Conservation (phyloP, 352 stramenopile genomes). For the Phytophthora cryptogea region DNA sequence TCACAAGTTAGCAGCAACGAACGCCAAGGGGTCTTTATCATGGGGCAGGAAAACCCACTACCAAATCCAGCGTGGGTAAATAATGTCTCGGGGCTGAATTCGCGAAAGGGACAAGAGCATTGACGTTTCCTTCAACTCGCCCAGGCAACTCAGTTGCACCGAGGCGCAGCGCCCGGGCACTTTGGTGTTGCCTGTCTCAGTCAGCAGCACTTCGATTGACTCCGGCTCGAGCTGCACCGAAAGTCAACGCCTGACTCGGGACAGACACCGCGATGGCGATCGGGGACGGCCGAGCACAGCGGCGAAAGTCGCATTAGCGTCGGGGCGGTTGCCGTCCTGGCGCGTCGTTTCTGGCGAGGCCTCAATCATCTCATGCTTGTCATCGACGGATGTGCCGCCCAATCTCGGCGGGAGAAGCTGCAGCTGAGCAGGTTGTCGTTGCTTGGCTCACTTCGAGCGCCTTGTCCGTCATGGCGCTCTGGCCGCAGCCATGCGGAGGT, state of each 20-base stretch:
- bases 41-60: neutral
- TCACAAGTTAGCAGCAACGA: no score
- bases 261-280: neutral
- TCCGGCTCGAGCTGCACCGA: no score
- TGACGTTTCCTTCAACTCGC: neutral
- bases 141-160: neutral
- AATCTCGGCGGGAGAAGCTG: neutral
- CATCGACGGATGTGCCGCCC: neutral
- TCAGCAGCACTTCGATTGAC: neutral
- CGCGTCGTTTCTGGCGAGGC: neutral
- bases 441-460: no score
- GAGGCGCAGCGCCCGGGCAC: neutral
- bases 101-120: neutral
- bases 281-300: neutral
- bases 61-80: neutral
- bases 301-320: neutral
- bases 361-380: neutral
- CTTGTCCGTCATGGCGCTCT: no score
- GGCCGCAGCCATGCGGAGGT: neutral
- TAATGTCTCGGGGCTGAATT: neutral
- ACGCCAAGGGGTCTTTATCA: neutral
- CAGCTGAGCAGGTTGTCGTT: neutral
- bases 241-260: no score
- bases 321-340: neutral
- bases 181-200: neutral